Evolutionary conservation across 805 yeast species (phyloP).

Genomic region (Torulaspora delbrueckii): DNA sequence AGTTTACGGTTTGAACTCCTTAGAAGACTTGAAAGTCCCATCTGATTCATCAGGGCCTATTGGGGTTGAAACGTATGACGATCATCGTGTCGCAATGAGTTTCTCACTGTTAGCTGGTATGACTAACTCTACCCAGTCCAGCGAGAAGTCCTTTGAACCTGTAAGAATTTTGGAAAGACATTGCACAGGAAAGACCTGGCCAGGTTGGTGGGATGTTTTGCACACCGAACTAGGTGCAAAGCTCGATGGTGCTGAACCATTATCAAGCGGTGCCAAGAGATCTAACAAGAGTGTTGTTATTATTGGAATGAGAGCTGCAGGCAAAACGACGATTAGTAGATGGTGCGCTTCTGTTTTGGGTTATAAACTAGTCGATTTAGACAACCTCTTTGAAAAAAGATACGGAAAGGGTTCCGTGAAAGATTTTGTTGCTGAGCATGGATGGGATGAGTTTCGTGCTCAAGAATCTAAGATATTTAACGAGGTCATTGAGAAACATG

Average conservation of each 20-base stretch:
- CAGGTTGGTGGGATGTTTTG: slow-evolving; percentile 98
- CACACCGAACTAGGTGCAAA: slow-evolving; percentile 60
- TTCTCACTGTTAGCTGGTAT: slow-evolving; percentile 83
- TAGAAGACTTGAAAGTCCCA: slow-evolving; percentile 51
- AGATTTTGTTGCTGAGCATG: slow-evolving; percentile 53
- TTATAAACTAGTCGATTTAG: slow-evolving; percentile 69
- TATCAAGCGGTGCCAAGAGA: slow-evolving; percentile 10
- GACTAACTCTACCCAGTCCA: slow-evolving; percentile 28
- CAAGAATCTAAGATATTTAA: slow-evolving; percentile 56
- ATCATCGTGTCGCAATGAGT: slow-evolving; percentile 98
- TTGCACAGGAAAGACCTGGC: slow-evolving; percentile 98
- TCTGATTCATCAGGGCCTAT: slow-evolving; percentile 37
- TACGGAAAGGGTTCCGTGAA: slow-evolving; percentile 46
- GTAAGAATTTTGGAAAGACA: slow-evolving; percentile 79
- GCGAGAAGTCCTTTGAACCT: slow-evolving; percentile 34
- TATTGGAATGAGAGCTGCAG: slow-evolving; percentile 98
- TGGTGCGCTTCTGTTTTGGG: slow-evolving; percentile 72
- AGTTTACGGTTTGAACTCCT: slow-evolving; percentile 61
- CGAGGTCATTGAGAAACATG: slow-evolving; percentile 38
- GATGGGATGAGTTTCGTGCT: slow-evolving; percentile 86
- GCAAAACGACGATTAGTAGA: slow-evolving; percentile 79
- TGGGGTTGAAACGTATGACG: slow-evolving; percentile 81
- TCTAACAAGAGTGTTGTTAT: slow-evolving; percentile 52
- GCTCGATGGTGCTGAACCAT: slow-evolving; percentile 68
- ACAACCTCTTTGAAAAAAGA: slow-evolving; percentile 58